Evolutionary conservation across 352 stramenopile species (phyloP).

Genomic region (Phytophthora hibernalis): DNA sequence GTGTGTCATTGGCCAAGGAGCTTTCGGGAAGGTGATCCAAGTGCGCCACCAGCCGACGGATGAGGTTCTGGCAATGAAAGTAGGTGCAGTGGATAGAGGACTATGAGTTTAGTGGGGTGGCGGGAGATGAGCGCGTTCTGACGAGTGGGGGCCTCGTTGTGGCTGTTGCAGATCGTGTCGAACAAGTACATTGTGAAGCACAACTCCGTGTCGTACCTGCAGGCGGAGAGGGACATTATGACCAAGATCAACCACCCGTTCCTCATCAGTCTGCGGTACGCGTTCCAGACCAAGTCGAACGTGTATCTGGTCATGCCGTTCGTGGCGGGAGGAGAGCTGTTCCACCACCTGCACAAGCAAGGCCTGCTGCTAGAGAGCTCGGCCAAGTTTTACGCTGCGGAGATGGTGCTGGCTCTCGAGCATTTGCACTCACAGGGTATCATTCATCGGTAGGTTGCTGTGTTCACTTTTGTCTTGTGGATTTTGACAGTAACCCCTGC

Average conservation of each 20-base stretch:
- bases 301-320: conserved; percentile 89
- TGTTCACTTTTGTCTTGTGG: not conserved
- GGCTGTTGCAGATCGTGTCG: conserved; percentile 63
- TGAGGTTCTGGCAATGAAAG: conserved; percentile 89
- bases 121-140: not conserved
- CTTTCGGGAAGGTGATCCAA: conserved; percentile 90
- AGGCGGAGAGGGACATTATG: conserved; percentile 88
- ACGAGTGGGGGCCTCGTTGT: not conserved
- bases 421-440: conserved; percentile 81
- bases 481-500: conserved; percentile 2
- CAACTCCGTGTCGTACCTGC: conserved; percentile 80
- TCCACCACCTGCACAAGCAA: conserved; percentile 71
- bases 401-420: conserved; percentile 86
- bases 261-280: conserved; percentile 79
- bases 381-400: conserved; percentile 83
- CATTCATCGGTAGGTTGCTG: conserved; percentile 63
- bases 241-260: conserved; percentile 90
- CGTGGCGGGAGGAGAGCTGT: conserved; percentile 72
- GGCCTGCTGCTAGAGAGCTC: conserved; percentile 71
- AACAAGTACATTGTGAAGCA: conserved; percentile 90
- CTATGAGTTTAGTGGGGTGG: not conserved
- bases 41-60: conserved; percentile 75
- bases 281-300: conserved; percentile 84
- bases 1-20: conserved; percentile 84
- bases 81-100: conserved; percentile 29